Base-by-base conservation (phyloP, 441 rosid genomes). In the Gossypium lobatum region DNA sequence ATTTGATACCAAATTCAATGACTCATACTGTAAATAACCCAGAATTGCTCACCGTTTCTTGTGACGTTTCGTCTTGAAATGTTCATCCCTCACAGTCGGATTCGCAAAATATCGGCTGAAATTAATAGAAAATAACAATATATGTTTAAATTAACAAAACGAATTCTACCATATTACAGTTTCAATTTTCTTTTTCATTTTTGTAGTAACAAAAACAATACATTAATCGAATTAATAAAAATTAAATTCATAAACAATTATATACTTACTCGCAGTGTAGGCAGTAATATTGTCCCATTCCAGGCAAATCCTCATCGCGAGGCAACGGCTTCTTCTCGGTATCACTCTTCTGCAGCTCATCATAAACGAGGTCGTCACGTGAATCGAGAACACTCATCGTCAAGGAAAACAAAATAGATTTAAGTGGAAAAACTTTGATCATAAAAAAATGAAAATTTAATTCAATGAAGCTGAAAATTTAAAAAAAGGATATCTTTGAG, bases 251-350 rank as follows among this genome's bases (percentile, higher is more conserved):
- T 45, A 67, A 70, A 31, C 26, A 21, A 60, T 10, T n/a, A 37
- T 2, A n/a, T 58, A 83, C 96, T 62, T 77, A 95, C 98, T 95
- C 98, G 95, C 99, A 95, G 83, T 88, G 95, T 55, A 92, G 73
- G 86, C 98, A 93, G 78, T 90, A 93, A 79, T 79, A 89, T 72
- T 95, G 99, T 2, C 98, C 99, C 98, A 95, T 93, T 50, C 98
- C 98, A 68, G 98, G 98, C 68, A 93, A 88, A 70, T 93, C 96
- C 73, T 91, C 96, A 62, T 92, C 96, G 26, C 82, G 78, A 58
- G 97, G 91, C 70, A 85, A 78, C 16, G 83, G 79, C 77, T 82
- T 84, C 28, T 80, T 75, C 79, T 75, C 94, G 3, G 72, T 72
- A 50, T 87, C 93, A 31, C 91, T 81, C 84, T 89, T 93, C 66